Base-by-base conservation (phyloP, 1,284 basidiomycete species). In the Heimioporus punctisporus region DNA sequence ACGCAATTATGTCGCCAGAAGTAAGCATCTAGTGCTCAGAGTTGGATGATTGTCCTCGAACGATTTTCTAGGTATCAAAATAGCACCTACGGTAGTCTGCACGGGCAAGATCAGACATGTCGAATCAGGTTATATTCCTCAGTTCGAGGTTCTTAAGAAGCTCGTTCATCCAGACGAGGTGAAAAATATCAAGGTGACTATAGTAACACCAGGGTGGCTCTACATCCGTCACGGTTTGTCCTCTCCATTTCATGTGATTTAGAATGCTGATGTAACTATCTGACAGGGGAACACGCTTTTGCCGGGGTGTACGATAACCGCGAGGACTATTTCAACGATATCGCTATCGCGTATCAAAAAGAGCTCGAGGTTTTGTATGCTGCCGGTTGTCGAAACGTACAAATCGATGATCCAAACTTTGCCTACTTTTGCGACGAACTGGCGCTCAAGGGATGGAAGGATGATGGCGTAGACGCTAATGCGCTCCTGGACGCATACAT, bases 121-220 rank as follows among this genome's bases (percentile, higher is more conserved):
- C 19, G 80, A 79, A 59, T 78, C 85, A 1, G 86, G 87, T 60
- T 88, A 88, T 64, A 68, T 83, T 19, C 76, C 82, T 21, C 79
- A 86, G 56, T 88, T 85, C 63, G 79, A 83, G 54, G 80, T 74
- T 42, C 70, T 86, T 48, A 88, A 85, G 67, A 72, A 69, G 30
- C 64, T 85, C 23, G 82, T 85, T 26, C 65, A 76, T 19, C 73
- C 80, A 19, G 79, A 86, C 69, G 86, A 88, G 61, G 80, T 85
- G 60, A 76, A 81, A 62, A 74, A 81, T 63, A 80, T 91, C 68
- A 93, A 93, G 70, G 70, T 93, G 57, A 92, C 88, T 10, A 5
- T 92, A 70, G 88, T 84, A 60, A 82, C 86, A 1, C 90, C 90
- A 5, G 83, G 84, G 25, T 91, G 88, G 90, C 88, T 84, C 70